A percentile compares a stretch with the other conserved stretches of the same genome.
Conservation (phyloP, 176 grass and related monocot species). For the Carex myosuroides region DNA sequence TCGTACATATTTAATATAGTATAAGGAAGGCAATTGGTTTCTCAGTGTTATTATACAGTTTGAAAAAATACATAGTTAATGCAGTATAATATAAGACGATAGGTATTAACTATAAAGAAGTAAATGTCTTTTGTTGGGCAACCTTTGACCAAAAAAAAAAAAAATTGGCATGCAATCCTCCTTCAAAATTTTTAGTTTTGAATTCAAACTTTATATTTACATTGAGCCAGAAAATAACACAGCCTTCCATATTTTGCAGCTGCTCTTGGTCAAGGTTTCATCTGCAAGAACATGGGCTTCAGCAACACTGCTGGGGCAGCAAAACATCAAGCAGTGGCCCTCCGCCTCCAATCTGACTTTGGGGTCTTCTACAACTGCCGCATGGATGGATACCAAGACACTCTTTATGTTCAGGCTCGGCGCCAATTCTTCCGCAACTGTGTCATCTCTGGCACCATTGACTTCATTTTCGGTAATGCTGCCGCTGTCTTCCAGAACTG, state of each 20-base stretch:
- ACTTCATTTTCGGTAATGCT: slow-evolving; percentile 87
- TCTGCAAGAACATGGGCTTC: slow-evolving; percentile 87
- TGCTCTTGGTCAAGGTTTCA: slow-evolving; percentile 47
- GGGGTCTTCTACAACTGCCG: slow-evolving; percentile 68
- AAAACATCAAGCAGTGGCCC: slow-evolving; percentile 74
- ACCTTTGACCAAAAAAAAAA: too few species aligned
- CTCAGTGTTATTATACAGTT: neutral
- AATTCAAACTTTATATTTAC: slow-evolving; percentile 11
- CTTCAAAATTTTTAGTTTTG: neutral
- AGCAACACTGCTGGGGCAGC: slow-evolving; percentile 71
- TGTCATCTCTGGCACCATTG: slow-evolving; percentile 59
- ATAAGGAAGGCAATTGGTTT: neutral
- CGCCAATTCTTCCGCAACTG: slow-evolving; percentile 87
- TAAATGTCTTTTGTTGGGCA: too few species aligned
- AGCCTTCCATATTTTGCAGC: slow-evolving; percentile 29
- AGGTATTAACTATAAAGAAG: too few species aligned
- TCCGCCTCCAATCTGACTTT: slow-evolving; percentile 59
- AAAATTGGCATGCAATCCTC: neutral
- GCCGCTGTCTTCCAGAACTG: slow-evolving; percentile 72
- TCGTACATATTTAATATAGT: neutral
- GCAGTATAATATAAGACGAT: too few species aligned
- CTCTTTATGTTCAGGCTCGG: slow-evolving; percentile 62
- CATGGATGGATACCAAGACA: slow-evolving; percentile 87
- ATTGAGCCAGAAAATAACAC: neutral
- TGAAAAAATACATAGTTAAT: neutral